A percentile compares a stretch with the other conserved stretches of the same genome.
These are phyloP conservation scores for Cladobotryum protrusum DNA, from an alignment of 2,329 filamentous ascomycete genomes.

Conservation along the genomic window DNA sequence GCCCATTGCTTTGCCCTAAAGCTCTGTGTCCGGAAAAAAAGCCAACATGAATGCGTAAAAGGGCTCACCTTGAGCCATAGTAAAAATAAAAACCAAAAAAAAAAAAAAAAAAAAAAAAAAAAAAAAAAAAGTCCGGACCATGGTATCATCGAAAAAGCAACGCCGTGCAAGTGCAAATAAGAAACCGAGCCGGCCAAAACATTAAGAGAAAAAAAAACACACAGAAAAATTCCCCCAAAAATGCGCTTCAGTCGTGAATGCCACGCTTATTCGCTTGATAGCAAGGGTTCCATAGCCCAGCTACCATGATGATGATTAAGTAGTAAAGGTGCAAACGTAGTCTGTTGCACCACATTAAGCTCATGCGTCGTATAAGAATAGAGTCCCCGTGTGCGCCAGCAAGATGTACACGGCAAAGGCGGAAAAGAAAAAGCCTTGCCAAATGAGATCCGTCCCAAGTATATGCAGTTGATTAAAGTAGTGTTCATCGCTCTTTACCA, in stretches of 20 bases:
- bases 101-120: slow-evolving; percentile 5
- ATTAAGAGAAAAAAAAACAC: slow-evolving; percentile 9
- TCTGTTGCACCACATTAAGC: not conserved
- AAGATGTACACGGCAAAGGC: not conserved
- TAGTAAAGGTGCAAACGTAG: not conserved
- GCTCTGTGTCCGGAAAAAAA: not conserved
- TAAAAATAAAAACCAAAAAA: not conserved
- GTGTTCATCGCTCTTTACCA: slow-evolving; percentile 25
- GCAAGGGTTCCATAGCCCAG: not conserved
- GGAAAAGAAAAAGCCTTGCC: slow-evolving; percentile 5
- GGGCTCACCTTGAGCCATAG: not conserved
- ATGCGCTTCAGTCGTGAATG: not conserved
- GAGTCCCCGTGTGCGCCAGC: not conserved
- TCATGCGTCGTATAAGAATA: not conserved
- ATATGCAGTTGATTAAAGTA: not conserved
- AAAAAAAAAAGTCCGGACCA: slow-evolving; percentile 10
- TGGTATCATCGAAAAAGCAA: slow-evolving; percentile 13
- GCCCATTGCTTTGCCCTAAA: not conserved
- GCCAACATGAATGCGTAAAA: slow-evolving; percentile 7
- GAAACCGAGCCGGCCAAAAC: slow-evolving; percentile 7
- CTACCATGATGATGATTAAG: slow-evolving; percentile 1
- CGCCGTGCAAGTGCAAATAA: slow-evolving; percentile 10
- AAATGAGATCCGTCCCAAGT: not conserved
- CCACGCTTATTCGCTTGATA: not conserved
- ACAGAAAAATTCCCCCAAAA: slow-evolving; percentile 1